Percentiles rank a stretch among this genome's conserved stretches.
These are phyloP conservation scores for Colletotrichum agaves DNA, from an alignment of 2,329 filamentous ascomycete genomes.

Conservation along the genomic window DNA sequence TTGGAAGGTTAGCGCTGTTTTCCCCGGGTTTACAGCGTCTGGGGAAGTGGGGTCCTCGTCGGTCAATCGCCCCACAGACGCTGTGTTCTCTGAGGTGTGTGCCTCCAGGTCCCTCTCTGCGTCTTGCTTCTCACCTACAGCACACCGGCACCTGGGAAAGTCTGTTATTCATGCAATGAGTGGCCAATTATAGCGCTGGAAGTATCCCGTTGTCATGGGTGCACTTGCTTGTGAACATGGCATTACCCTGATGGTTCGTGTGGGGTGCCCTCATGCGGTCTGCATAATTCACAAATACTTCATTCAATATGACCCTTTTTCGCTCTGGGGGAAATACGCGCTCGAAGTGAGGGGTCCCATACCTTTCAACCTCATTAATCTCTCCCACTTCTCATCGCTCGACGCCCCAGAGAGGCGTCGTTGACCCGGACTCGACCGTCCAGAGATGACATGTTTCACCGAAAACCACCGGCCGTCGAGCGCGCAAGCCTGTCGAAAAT, in stretches of 20 bases:
- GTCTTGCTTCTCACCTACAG: background rate
- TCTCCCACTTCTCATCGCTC: too few relatives aligned
- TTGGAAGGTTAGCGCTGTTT: constrained; percentile 30
- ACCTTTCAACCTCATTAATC: background rate
- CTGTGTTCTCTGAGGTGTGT: background rate
- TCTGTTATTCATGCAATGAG: background rate
- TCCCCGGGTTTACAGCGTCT: constrained; percentile 39
- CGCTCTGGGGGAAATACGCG: background rate
- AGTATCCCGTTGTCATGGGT: background rate
- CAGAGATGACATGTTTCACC: background rate
- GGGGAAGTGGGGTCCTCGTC: constrained; percentile 37
- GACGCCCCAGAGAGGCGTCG: background rate
- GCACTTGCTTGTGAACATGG: constrained; percentile 2
- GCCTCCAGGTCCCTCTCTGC: background rate
- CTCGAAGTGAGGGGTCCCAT: background rate
- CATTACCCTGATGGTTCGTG: constrained; percentile 15
- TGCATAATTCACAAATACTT: background rate
- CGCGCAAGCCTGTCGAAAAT: background rate
- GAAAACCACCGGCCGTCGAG: background rate
- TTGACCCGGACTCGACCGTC: background rate
- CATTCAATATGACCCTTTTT: background rate
- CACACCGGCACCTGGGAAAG: constrained; percentile 1
- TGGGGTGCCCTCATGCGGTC: constrained; percentile 19
- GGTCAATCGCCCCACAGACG: constrained; percentile 24
- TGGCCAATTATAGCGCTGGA: background rate